Base-by-base conservation (phyloP, 2,329 filamentous ascomycete species). In the Trichoderma atroviride region DNA sequence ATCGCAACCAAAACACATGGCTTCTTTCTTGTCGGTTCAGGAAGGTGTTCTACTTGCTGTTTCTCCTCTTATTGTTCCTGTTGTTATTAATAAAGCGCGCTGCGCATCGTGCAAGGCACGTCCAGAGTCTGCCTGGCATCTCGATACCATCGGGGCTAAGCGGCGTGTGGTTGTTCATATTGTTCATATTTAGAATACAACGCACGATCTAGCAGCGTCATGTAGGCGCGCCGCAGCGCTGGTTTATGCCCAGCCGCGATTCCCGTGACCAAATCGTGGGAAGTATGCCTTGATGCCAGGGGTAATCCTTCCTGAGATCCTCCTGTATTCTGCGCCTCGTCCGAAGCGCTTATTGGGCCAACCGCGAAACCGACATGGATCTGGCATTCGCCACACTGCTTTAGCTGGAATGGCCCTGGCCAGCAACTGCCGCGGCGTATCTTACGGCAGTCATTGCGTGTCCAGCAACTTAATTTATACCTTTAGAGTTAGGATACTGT, bases 211-310 rank as follows among this genome's bases (percentile, higher is more conserved):
- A 59, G 40, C 37, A 59, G 55, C 63, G 63, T 67, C 63, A 67
- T 67, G 29, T 59, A 67, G 37, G 57, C 63, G 40, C 55, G 63
- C 63, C 63, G 58, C 29, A 29, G 55, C 40, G 22, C 29, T 59
- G 27, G 4, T 67, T 37, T 58, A 19, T 31, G 29, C 63, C 55
- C 55, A 67, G 63, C 63, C 40, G 40, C 63, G 43, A 67, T 52
- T 58, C 63, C 55, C 63, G 55, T 67, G 63, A 67, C 50, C 63
- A 58, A 22, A 59, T 52, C 53, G 40, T 27, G 31, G 16, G n/a
- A 47, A 67, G 55, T 67, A 67, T 67, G 63, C 63, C 63, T 67
- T 67, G 63, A 67, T 67, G 63, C 63, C 63, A 67, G 63, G 63
- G 63, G 63, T 14, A 67, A 67, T 67, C 63, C 63, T 67, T 67